phyloP scores from a whole-genome alignment of 2,329 filamentous ascomycete genomes.

The Trichoderma arundinaceum region DNA sequence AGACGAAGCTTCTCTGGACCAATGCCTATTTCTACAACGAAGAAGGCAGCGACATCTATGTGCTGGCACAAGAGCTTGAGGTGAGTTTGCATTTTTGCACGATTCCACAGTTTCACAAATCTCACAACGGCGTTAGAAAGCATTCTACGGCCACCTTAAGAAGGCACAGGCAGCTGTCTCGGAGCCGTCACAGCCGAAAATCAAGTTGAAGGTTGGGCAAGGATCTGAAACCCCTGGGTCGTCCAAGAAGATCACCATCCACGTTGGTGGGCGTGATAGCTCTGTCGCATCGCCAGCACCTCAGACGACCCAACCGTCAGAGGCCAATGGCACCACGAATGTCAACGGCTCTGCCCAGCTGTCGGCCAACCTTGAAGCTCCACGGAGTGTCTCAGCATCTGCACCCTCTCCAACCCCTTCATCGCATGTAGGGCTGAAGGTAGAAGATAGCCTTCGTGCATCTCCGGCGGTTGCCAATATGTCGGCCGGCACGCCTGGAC shows the following conservation, averaged over 20 bases:
- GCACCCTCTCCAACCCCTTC: constrained; percentile 54
- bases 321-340: constrained; percentile 34
- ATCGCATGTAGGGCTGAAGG: constrained; percentile 42
- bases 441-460: constrained; percentile 43
- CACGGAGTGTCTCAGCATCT: constrained; percentile 49
- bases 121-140: constrained; percentile 57
- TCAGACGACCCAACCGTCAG: constrained; percentile 42
- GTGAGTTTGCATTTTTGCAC: constrained; percentile 49
- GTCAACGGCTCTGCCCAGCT: constrained; percentile 30
- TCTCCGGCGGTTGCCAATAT: constrained; percentile 38
- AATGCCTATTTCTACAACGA: constrained; percentile 93
- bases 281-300: constrained; percentile 57
- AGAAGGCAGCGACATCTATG: constrained; percentile 84
- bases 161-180: constrained; percentile 74
- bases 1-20: constrained; percentile 79
- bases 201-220: constrained; percentile 75
- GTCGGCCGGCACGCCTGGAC: constrained; percentile 33
- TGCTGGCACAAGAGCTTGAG: constrained; percentile 78
- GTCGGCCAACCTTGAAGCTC: constrained; percentile 44
- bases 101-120: neutral
- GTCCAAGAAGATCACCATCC: constrained; percentile 72
- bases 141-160: constrained; percentile 70
- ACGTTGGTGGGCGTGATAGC: constrained; percentile 66
- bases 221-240: constrained; percentile 51
- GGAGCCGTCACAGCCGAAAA: constrained; percentile 75